These are phyloP conservation scores for Castanopsis chinensis DNA, from an alignment of 306 rosid genomes.

Conservation along the genomic window DNA sequence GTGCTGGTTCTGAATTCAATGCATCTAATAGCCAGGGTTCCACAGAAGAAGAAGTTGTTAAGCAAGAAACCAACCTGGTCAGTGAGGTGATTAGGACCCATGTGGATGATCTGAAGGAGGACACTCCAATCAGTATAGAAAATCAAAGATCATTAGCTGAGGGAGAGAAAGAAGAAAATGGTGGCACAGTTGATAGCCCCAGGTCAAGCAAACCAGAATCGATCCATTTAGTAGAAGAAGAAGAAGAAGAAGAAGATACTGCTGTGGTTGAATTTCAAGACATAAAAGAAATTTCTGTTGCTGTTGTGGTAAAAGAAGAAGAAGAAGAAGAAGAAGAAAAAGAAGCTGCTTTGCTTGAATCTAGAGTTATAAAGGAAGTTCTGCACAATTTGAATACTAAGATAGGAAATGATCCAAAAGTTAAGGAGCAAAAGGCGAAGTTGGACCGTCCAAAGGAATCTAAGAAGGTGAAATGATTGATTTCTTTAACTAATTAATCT, in stretches of 20 bases:
- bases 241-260: constrained; percentile 34
- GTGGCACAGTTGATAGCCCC: constrained; percentile 33
- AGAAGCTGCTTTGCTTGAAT: constrained; percentile 30
- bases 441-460: constrained; percentile 44
- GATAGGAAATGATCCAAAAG: constrained; percentile 38
- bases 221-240: constrained; percentile 35
- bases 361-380: constrained; percentile 43
- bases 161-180: constrained; percentile 41
- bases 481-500: constrained; percentile 13
- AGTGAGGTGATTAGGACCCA: constrained; percentile 25
- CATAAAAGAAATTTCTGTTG: constrained; percentile 38
- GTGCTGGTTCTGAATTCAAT: constrained; percentile 34
- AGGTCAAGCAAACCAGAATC: constrained; percentile 38
- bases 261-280: constrained; percentile 36
- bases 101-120: constrained; percentile 38
- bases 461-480: constrained; percentile 46
- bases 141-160: constrained; percentile 30
- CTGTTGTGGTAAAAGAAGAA: constrained; percentile 27
- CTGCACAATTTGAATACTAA: constrained; percentile 36
- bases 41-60: constrained; percentile 19
- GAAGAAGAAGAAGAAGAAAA: constrained; percentile 36
- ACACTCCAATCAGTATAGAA: constrained; percentile 34
- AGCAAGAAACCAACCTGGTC: constrained; percentile 24
- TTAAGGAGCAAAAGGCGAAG: constrained; percentile 40
- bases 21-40: constrained; percentile 25